Evolutionary conservation across 2,329 filamentous ascomycete genomes (phyloP), one percentile per base, ranked within the genome.

Genomic region (Fusarium drepaniforme): DNA sequence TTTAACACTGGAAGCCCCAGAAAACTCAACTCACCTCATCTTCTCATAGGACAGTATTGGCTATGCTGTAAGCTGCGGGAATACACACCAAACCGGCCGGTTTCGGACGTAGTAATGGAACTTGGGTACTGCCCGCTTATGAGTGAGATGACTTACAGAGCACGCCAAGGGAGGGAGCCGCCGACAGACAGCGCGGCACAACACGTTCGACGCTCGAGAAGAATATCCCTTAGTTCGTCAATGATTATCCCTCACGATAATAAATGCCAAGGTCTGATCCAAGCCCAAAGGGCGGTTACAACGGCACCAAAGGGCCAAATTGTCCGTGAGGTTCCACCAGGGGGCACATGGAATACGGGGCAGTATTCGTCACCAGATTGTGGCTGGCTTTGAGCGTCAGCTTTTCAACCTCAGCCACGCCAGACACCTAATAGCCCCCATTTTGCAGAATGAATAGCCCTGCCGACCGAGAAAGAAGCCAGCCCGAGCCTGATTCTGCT

Each of bases 331-430:
- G 65, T 65, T 67, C 66, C 66, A 70, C 71, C 37, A 28, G 18
- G 23, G 42, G 35, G 35, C 13, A 37, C 53, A 38, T 49, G 16
- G 42, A 67, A 74, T 71, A 76, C 44, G 71, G 71, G 59, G 51
- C 49, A 63, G 62, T 60, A 70, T 65, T 76, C 74, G 74, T 75
- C 74, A 75, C 71, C 71, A 42, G 72, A 67, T 71, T 74, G 58
- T 63, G 73, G 60, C 56, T 70, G 63, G 66, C 30, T 62, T 61
- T 73, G 62, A 62, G 42, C 58, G 38, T 64, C 33, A 64, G 61
- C 46, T 59, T 46, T 28, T 37, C 35, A 37, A 21, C 28, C 57
- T 65, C 57, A 75, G 73, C 73, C 73, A 66, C 64, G 38, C 30
- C 12, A 37, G 40, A 49, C 46, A 25, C 64, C 62, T 53, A 63